phyloP scores from a whole-genome alignment of 495 filamentous ascomycete genomes.

The Penicillium pancosmium region DNA sequence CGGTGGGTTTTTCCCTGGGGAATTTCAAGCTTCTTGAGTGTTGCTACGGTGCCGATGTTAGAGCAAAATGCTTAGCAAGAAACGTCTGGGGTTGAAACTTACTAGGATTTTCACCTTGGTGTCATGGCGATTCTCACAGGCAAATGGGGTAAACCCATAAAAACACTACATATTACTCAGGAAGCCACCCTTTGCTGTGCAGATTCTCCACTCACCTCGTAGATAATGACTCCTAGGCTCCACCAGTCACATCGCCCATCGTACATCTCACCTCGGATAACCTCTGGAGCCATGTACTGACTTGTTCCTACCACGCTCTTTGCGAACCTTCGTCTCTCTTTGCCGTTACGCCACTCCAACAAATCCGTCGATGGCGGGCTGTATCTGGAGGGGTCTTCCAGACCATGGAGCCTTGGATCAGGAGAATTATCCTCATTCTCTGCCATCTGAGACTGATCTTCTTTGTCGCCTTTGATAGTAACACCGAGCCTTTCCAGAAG shows the following conservation, averaged over 20 bases:
- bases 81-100: slow-evolving; percentile 29
- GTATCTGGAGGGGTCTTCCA: slow-evolving; percentile 15
- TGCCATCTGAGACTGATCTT: slow-evolving; percentile 60
- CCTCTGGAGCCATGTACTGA: slow-evolving; percentile 97
- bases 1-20: slow-evolving; percentile 56
- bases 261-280: slow-evolving; percentile 79
- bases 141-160: slow-evolving; percentile 89
- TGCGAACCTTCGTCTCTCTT: slow-evolving; percentile 72
- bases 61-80: neutral
- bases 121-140: slow-evolving; percentile 73
- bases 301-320: slow-evolving; percentile 92
- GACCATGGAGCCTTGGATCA: slow-evolving; percentile 1
- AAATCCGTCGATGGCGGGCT: slow-evolving; percentile 42
- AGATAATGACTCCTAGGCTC: slow-evolving; percentile 92
- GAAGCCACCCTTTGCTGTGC: neutral
- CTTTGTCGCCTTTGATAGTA: slow-evolving; percentile 70
- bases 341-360: slow-evolving; percentile 77
- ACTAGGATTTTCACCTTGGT: slow-evolving; percentile 83
- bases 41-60: slow-evolving; percentile 34
- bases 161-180: slow-evolving; percentile 59
- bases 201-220: slow-evolving; percentile 58
- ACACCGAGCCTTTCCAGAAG: slow-evolving; percentile 77
- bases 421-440: slow-evolving; percentile 24
- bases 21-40: slow-evolving; percentile 61
- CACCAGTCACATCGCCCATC: slow-evolving; percentile 96